A percentile compares a stretch with the other conserved stretches of the same genome.
Conservation (phyloP, 345 rosid genomes). For the Erucastrum elatum region DNA sequence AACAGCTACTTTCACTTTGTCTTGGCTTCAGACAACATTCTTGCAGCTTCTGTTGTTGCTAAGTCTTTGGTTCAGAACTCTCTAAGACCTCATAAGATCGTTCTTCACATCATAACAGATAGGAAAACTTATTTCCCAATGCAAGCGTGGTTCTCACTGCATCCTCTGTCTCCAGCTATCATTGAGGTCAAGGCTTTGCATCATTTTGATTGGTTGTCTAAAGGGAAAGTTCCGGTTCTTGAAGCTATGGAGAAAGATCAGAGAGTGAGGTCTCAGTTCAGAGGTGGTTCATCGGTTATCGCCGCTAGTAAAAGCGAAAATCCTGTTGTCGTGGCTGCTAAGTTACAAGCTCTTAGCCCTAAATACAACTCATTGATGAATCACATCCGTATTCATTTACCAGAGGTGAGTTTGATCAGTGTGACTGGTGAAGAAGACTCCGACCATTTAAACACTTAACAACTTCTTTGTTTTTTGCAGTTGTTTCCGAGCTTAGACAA, state of each 20-base stretch:
- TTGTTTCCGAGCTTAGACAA: constrained; percentile 89
- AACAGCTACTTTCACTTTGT: constrained; percentile 79
- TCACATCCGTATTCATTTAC: constrained; percentile 89
- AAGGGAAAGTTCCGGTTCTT: constrained; percentile 91
- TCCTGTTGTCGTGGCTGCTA: constrained; percentile 74
- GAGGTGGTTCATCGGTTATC: constrained; percentile 94
- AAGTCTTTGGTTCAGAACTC: constrained; percentile 68
- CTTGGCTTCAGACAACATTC: constrained; percentile 88
- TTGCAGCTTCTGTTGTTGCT: constrained; percentile 90
- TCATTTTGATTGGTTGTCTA: constrained; percentile 92
- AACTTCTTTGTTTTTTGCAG: constrained; percentile 42
- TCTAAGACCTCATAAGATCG: constrained; percentile 59
- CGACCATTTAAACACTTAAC: background rate
- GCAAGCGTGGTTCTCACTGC: constrained; percentile 99
- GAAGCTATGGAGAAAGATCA: constrained; percentile 99
- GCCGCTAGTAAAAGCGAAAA: constrained; percentile 70
- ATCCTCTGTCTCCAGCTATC: constrained; percentile 71
- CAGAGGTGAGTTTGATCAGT: constrained; percentile 57
- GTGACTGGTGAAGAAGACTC: background rate
- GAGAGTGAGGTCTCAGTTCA: constrained; percentile 71
- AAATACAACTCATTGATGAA: constrained; percentile 91
- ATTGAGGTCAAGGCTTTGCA: constrained; percentile 95
- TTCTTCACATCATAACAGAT: constrained; percentile 88
- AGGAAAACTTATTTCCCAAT: constrained; percentile 88
- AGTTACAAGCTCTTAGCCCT: constrained; percentile 92